Evolutionary conservation across 192 early-diverging fungal species (phyloP).

Genomic region (Coemansia sp.): DNA sequence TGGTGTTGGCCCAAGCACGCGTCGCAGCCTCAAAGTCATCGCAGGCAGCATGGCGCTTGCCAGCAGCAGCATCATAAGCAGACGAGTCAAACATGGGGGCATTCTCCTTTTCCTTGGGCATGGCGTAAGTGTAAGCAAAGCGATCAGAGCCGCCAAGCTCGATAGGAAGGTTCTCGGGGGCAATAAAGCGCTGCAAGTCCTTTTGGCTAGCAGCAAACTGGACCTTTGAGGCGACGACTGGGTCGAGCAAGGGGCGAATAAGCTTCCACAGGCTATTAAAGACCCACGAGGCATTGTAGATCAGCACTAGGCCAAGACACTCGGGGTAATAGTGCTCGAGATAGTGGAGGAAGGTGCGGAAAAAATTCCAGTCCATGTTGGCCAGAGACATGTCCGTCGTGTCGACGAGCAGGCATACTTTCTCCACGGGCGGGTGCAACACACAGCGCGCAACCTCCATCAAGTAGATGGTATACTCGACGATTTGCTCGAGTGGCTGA

Average conservation of each 20-base stretch:
- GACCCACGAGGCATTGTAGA: conserved; percentile 89
- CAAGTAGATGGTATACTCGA: conserved; percentile 65
- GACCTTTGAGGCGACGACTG: conserved; percentile 87
- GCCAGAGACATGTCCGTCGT: conserved; percentile 73
- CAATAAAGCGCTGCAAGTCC: conserved; percentile 68
- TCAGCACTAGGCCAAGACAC: conserved; percentile 75
- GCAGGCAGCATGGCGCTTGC: conserved; percentile 37
- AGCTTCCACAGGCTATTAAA: conserved; percentile 85
- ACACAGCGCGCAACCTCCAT: conserved; percentile 64
- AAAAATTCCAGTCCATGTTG: conserved; percentile 80
- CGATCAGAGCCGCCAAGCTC: conserved; percentile 63
- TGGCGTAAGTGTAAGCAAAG: conserved; percentile 61
- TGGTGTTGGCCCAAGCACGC: conserved; percentile 49
- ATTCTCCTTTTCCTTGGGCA: conserved; percentile 57
- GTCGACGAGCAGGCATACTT: conserved; percentile 77
- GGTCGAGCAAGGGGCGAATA: conserved; percentile 82
- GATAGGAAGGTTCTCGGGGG: conserved; percentile 60
- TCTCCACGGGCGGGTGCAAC: conserved; percentile 61
- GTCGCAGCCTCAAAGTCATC: conserved; percentile 54
- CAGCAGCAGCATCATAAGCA: conserved; percentile 40
- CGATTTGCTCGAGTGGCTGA: conserved; percentile 64
- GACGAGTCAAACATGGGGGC: conserved; percentile 51
- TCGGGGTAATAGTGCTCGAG: conserved; percentile 93
- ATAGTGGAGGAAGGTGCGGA: conserved; percentile 76
- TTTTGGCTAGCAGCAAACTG: conserved; percentile 67